Percentiles rank a stretch among this genome's conserved stretches.
phyloP scores from a whole-genome alignment of 129 eudicot genomes.

The Erigeron canadensis region DNA sequence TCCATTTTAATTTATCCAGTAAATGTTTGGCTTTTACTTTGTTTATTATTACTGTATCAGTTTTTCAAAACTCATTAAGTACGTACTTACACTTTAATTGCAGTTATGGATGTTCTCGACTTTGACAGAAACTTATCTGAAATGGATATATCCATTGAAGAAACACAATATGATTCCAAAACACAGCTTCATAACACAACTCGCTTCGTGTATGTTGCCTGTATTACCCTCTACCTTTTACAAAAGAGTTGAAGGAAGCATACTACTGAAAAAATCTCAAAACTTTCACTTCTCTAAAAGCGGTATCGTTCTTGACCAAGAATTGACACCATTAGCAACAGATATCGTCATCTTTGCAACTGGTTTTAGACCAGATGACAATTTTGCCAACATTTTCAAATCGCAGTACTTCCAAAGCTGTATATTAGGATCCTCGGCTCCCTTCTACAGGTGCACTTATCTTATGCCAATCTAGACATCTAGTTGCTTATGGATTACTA shows the following conservation, averaged over 20 bases:
- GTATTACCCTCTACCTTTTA: slow-evolving; percentile 44
- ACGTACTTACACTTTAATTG: no score
- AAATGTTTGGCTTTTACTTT: no score
- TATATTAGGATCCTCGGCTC: slow-evolving; percentile 46
- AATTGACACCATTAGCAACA: slow-evolving; percentile 18
- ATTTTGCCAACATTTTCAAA: slow-evolving; percentile 33
- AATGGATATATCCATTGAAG: slow-evolving; percentile 40
- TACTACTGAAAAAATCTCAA: slow-evolving; percentile 39
- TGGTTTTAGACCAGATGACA: slow-evolving; percentile 41
- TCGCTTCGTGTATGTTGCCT: slow-evolving; percentile 39
- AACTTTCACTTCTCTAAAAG: slow-evolving; percentile 32
- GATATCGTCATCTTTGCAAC: slow-evolving; percentile 58
- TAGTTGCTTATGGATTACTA: no score
- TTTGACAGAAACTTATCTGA: slow-evolving; percentile 42
- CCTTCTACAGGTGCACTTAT: slow-evolving; percentile 47
- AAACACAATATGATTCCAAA: slow-evolving; percentile 52
- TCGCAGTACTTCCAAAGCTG: slow-evolving; percentile 34
- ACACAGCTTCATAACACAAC: slow-evolving; percentile 35
- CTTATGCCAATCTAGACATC: no score
- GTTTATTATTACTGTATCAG: no score
- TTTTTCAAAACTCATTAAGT: no score
- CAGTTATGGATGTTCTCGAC: slow-evolving; percentile 44
- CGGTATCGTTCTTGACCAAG: slow-evolving; percentile 31
- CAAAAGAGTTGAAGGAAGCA: slow-evolving; percentile 52
- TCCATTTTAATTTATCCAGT: no score